Evolutionary conservation across 768 basidiomycete species (phyloP).

Genomic region (Trametes elegans): DNA sequence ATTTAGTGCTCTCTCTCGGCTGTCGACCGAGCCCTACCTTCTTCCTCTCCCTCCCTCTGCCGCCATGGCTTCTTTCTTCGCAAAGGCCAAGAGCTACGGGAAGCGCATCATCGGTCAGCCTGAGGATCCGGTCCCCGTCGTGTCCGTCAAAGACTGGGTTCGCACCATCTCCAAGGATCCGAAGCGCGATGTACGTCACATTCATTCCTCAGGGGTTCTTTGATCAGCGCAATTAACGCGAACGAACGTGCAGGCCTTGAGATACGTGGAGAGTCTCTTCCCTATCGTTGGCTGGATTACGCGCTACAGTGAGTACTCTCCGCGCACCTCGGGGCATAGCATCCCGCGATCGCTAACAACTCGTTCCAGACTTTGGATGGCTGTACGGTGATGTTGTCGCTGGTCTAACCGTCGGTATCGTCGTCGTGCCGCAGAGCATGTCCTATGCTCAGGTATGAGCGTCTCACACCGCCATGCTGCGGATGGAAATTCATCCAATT

Average conservation of each 20-base stretch:
- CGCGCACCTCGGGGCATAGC: too few species aligned
- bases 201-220: background rate
- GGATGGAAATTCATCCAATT: background rate
- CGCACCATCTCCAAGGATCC: conserved; percentile 42
- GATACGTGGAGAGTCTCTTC: conserved; percentile 75
- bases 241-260: conserved; percentile 42
- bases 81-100: conserved; percentile 43
- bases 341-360: background rate
- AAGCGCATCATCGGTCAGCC: conserved; percentile 62
- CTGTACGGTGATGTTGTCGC: conserved; percentile 84
- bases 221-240: background rate
- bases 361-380: conserved; percentile 66
- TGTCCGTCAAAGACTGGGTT: conserved; percentile 60
- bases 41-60: conserved; percentile 4
- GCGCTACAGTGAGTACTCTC: conserved; percentile 67
- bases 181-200: conserved; percentile 44
- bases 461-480: background rate
- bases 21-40: background rate
- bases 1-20: conserved; percentile 1
- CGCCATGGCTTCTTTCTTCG: conserved; percentile 34
- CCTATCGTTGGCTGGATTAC: conserved; percentile 85
- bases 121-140: conserved; percentile 55
- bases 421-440: conserved; percentile 93
- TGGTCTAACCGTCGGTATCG: conserved; percentile 91
- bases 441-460: conserved; percentile 71